Evolutionary conservation across 2,329 filamentous ascomycete species (phyloP), one percentile per base, ranked within the genome.

Genomic region (Botryotinia globosa): DNA sequence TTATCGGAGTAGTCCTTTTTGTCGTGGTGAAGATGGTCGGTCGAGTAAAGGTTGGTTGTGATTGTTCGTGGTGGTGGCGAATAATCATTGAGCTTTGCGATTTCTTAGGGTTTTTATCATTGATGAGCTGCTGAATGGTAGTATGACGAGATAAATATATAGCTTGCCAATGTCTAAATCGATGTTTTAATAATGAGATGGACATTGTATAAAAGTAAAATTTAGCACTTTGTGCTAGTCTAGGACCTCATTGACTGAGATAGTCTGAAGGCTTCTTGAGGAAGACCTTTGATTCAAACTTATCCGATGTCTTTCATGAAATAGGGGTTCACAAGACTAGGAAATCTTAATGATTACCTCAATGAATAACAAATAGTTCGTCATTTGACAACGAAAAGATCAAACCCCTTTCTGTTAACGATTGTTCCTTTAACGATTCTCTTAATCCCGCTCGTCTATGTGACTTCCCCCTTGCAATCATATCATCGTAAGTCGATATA

Each of bases 391-490:
- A 14, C n/a, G 14, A 54, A 29, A 2, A 7, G 1, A 54, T 29
- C n/a, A 18, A 29, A 25, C 5, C 6, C 25, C 3, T 54, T 18
- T 7, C 12, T 42, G 39, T 42, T 42, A 42, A 42, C 3, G 14
- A 12, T 14, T 42, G 12, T 14, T 42, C 14, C 39, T 42, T 42
- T 42, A 14, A 42, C 12, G 14, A 16, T 42, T 42, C 51, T 54
- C 8, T 54, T 5, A 29, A 1, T 1, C 10, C 8, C 12, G 25
- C 51, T 29, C 1, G 1, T 54, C 25, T 54, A 18, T 6, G 1
- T 54, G 51, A 0, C 51, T 8, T 3, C 3, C 10, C 3, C 51
- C n/a, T 54, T 54, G 2, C 2, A 16, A 8, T 1, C 3, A 3
- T 7, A 54, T 16, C 6, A 29, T 54, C n/a, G 14, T 7, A 29